Evolutionary conservation across 2,329 filamentous ascomycete genomes (phyloP).

Genomic region (Cryphonectria naterciae): DNA sequence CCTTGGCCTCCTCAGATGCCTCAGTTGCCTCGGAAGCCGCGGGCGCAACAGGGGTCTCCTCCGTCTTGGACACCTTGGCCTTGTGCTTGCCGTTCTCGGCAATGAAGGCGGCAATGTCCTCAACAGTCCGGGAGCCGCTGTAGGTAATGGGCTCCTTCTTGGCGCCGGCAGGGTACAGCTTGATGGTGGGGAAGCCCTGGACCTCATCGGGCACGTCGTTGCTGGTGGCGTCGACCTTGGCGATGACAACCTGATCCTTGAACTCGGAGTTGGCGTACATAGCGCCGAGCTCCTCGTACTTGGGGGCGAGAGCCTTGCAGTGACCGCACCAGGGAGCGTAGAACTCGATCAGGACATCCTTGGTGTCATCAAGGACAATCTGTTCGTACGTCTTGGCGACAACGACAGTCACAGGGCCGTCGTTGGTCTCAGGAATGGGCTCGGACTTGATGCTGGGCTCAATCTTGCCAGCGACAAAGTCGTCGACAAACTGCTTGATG

Average conservation of each 20-base stretch:
- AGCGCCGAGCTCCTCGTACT: conserved; percentile 89
- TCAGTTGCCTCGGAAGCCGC: conserved; percentile 58
- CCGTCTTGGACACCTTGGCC: conserved; percentile 66
- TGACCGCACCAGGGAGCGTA: conserved; percentile 99
- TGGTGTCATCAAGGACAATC: conserved; percentile 87
- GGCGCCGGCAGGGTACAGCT: conserved; percentile 89
- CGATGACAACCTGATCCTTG: conserved; percentile 85
- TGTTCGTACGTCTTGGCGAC: conserved; percentile 95
- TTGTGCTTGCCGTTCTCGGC: conserved; percentile 93
- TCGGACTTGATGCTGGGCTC: conserved; percentile 98
- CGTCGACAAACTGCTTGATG: conserved; percentile 82
- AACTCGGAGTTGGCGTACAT: conserved; percentile 78
- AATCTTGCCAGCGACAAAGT: conserved; percentile 84
- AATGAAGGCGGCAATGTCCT: conserved; percentile 91
- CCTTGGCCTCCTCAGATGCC: conserved; percentile 50
- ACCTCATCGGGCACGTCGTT: conserved; percentile 98
- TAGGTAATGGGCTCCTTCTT: conserved; percentile 88
- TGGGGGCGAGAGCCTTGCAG: conserved; percentile 97
- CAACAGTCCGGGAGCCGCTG: conserved; percentile 82
- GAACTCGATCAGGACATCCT: conserved; percentile 98
- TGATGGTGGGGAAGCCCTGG: conserved; percentile 98
- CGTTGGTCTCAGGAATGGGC: conserved; percentile 90
- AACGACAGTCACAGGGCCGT: conserved; percentile 83
- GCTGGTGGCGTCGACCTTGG: conserved; percentile 94
- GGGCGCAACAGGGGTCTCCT: conserved; percentile 54